Evolutionary conservation across 768 basidiomycete species (phyloP).

Genomic region (Suillus bovinus): DNA sequence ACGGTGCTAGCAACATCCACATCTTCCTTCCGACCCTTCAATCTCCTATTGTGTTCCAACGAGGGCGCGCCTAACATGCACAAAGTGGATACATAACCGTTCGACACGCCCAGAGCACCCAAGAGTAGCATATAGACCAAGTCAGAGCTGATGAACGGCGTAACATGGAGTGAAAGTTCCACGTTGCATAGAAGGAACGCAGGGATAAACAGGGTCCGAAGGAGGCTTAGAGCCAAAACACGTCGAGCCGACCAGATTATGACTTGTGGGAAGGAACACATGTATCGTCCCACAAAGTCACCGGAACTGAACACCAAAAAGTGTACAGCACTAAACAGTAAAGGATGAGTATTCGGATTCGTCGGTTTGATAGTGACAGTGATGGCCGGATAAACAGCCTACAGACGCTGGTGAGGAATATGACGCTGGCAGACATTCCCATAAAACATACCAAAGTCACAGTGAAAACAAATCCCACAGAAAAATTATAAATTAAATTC

Average conservation of each 20-base stretch:
- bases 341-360: constrained; percentile 65
- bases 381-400: constrained; percentile 89
- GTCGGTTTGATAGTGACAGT: constrained; percentile 75
- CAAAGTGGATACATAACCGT: constrained; percentile 77
- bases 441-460: constrained; percentile 69
- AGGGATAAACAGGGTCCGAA: constrained; percentile 82
- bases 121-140: constrained; percentile 72
- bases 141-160: constrained; percentile 74
- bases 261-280: constrained; percentile 65
- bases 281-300: constrained; percentile 68
- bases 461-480: constrained; percentile 73
- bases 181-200: constrained; percentile 90
- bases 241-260: constrained; percentile 68
- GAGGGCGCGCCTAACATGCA: constrained; percentile 86
- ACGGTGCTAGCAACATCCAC: constrained; percentile 86
- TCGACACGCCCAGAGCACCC: constrained; percentile 71
- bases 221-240: constrained; percentile 61
- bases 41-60: constrained; percentile 70
- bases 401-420: constrained; percentile 11
- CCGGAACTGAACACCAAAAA: constrained; percentile 77
- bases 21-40: constrained; percentile 70
- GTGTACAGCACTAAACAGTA: constrained; percentile 80
- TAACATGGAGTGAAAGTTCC: constrained; percentile 39
- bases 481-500: constrained; percentile 70
- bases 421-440: not conserved